A percentile compares a stretch with the other conserved stretches of the same genome.
These are phyloP conservation scores for Closterium sp. DNA, from an alignment of 139 green algal genomes.

Conservation along the genomic window DNA sequence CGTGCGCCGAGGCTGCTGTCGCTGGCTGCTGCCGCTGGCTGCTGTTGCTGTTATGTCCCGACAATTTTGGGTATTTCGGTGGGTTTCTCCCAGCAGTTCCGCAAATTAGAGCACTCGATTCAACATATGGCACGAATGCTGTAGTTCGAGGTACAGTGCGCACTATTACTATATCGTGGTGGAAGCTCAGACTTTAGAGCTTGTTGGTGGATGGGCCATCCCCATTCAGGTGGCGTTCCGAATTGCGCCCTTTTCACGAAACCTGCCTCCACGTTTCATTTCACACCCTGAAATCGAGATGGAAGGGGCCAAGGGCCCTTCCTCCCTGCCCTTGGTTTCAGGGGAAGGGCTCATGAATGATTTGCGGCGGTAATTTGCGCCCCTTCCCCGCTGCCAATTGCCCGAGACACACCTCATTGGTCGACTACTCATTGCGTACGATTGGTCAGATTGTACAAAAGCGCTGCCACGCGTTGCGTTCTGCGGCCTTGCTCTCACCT, in stretches of 20 bases:
- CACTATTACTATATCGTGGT: too few relatives aligned
- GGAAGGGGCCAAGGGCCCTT: not conserved
- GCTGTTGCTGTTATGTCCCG: too few relatives aligned
- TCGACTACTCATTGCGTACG: not conserved
- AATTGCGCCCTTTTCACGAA: too few relatives aligned
- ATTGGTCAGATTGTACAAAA: not conserved
- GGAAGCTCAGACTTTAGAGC: too few relatives aligned
- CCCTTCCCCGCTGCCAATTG: not conserved
- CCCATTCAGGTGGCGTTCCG: too few relatives aligned
- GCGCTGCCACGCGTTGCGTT: not conserved
- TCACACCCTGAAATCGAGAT: not conserved
- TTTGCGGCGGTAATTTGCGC: not conserved
- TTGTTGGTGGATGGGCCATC: too few relatives aligned
- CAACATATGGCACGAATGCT: too few relatives aligned
- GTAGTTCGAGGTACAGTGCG: too few relatives aligned
- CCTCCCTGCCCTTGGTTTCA: not conserved
- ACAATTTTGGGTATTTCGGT: too few relatives aligned
- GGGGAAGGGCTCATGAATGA: not conserved
- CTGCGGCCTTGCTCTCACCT: not conserved
- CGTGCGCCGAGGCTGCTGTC: not conserved
- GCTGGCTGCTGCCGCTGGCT: too few relatives aligned
- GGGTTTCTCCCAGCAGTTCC: not conserved
- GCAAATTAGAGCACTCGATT: not conserved
- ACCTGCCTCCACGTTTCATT: not conserved
- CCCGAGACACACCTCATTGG: not conserved